Evolutionary conservation across 805 yeast genomes (phyloP).

Genomic region (Ogataea populi-albae): DNA sequence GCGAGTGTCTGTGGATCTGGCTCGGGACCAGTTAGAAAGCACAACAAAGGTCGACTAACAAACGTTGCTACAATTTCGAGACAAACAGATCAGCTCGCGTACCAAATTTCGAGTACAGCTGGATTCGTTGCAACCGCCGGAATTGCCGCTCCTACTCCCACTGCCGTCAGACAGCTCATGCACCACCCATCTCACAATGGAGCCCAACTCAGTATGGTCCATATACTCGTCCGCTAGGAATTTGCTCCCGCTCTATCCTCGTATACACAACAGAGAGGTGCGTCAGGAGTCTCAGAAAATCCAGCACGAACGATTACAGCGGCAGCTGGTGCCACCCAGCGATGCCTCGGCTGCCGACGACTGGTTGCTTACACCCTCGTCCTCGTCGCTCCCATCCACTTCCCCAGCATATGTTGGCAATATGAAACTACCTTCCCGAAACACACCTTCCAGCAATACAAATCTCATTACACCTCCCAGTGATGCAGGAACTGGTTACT

Average conservation of each 20-base stretch:
- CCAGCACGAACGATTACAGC: constrained; percentile 16
- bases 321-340: too few species aligned
- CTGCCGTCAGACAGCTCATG: too few species aligned
- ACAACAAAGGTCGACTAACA: too few species aligned
- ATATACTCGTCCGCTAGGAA: constrained; percentile 33
- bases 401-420: constrained; percentile 11
- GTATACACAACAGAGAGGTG: constrained; percentile 31
- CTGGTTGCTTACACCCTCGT: constrained; percentile 22
- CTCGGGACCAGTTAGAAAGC: too few species aligned
- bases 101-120: too few species aligned
- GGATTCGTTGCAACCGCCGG: neutral
- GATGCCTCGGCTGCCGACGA: constrained; percentile 12
- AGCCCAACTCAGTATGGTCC: constrained; percentile 35
- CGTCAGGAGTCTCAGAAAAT: constrained; percentile 29
- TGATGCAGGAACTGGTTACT: constrained; percentile 5
- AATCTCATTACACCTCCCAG: constrained; percentile 28
- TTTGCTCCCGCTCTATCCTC: constrained; percentile 32
- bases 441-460: neutral
- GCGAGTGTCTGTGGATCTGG: too few species aligned
- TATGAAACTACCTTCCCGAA: neutral
- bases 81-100: too few species aligned
- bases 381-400: constrained; percentile 13
- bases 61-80: too few species aligned
- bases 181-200: constrained; percentile 22
- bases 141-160: neutral